Percentiles rank a stretch among this genome's conserved stretches.
These are phyloP conservation scores for Pseudogymnoascus verrucosus DNA, from an alignment of 2,329 filamentous ascomycete genomes.

Conservation along the genomic window DNA sequence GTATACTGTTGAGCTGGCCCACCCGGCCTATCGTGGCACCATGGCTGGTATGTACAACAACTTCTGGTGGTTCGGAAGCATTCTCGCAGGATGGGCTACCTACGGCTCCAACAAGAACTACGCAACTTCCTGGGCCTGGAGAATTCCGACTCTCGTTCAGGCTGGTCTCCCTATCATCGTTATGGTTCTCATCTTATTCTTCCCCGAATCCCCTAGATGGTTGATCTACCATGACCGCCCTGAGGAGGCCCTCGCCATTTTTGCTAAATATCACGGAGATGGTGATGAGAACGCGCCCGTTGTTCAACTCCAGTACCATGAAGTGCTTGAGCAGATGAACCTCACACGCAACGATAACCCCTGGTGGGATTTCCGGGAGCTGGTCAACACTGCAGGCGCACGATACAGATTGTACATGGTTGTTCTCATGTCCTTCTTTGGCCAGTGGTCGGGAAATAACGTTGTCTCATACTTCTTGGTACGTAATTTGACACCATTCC, in stretches of 20 bases:
- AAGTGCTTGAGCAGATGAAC: slow-evolving; percentile 44
- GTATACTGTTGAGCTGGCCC: slow-evolving; percentile 56
- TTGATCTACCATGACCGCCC: slow-evolving; percentile 47
- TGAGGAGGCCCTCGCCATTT: slow-evolving; percentile 46
- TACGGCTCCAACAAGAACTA: slow-evolving; percentile 34
- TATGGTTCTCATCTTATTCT: slow-evolving; percentile 38
- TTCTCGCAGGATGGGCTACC: slow-evolving; percentile 45
- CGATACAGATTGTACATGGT: slow-evolving; percentile 44
- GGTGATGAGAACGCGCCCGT: slow-evolving; percentile 43
- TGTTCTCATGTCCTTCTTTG: slow-evolving; percentile 44
- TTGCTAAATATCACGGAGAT: slow-evolving; percentile 51
- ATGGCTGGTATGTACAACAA: slow-evolving; percentile 49
- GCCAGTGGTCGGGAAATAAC: slow-evolving; percentile 34
- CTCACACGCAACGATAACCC: slow-evolving; percentile 45
- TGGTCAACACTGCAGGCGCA: slow-evolving; percentile 40
- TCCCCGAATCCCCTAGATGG: slow-evolving; percentile 49
- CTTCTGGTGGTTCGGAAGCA: slow-evolving; percentile 43
- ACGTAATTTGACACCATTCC: not conserved
- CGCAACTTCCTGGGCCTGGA: slow-evolving; percentile 44
- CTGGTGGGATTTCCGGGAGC: slow-evolving; percentile 52
- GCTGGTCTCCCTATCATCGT: slow-evolving; percentile 39
- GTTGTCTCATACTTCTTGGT: slow-evolving; percentile 23
- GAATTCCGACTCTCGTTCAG: slow-evolving; percentile 49
- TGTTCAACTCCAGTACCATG: slow-evolving; percentile 48
- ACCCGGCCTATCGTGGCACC: slow-evolving; percentile 53